Conservation (phyloP, 257 asterid genomes). For the Przewalskia tangutica region DNA sequence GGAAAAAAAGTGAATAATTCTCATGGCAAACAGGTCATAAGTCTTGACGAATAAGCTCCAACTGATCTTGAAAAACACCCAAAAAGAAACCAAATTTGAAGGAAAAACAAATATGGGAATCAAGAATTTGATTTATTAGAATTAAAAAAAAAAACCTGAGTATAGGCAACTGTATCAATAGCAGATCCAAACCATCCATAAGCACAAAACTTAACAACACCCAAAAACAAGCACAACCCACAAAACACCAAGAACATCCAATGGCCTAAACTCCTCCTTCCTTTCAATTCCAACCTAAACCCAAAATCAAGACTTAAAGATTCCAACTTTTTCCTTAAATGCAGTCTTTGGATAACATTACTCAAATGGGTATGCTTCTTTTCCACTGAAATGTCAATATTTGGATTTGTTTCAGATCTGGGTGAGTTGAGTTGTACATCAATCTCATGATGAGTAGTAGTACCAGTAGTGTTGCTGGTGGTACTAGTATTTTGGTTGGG, state of each 20-base stretch:
- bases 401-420: slow-evolving; percentile 54
- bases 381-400: slow-evolving; percentile 30
- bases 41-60: not conserved
- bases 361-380: slow-evolving; percentile 52
- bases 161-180: slow-evolving; percentile 47
- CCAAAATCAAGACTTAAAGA: slow-evolving; percentile 61
- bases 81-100: not conserved
- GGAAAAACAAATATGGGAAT: too few relatives aligned
- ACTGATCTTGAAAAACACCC: not conserved
- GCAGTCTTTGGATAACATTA: slow-evolving; percentile 55
- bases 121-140: not conserved
- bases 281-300: slow-evolving; percentile 66
- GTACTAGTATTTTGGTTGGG: slow-evolving; percentile 19
- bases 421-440: slow-evolving; percentile 86
- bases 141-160: slow-evolving; percentile 37
- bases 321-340: slow-evolving; percentile 60
- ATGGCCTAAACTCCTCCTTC: slow-evolving; percentile 58
- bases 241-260: slow-evolving; percentile 77
- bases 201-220: slow-evolving; percentile 79
- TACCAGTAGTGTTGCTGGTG: not conserved
- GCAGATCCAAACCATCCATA: slow-evolving; percentile 97
- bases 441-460: slow-evolving; percentile 41
- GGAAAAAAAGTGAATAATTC: too few relatives aligned
- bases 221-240: slow-evolving; percentile 71
- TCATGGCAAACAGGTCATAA: too few relatives aligned